Evolutionary conservation across 225 moss, liverwort and hornwort species (phyloP).

Genomic region (Pseudisothecium myosuroides): DNA sequence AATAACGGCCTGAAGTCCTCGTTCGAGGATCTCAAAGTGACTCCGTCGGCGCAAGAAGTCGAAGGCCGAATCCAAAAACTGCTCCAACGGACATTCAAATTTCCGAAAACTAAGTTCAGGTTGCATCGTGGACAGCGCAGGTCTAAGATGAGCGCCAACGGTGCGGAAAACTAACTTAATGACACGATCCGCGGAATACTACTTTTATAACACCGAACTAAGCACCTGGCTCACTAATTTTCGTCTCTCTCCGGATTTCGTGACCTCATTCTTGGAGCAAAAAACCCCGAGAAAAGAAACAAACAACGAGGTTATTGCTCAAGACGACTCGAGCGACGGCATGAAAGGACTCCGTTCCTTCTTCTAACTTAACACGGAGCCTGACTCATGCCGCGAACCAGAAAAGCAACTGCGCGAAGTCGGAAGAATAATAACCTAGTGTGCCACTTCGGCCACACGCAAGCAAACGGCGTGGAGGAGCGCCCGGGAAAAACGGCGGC

Average conservation of each 20-base stretch:
- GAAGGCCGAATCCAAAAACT: neutral
- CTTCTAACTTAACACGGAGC: neutral
- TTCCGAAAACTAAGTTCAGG: neutral
- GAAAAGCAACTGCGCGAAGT: neutral
- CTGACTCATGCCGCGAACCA: neutral
- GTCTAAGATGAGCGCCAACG: neutral
- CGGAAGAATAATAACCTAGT: neutral
- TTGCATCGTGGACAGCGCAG: neutral
- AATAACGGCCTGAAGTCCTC: neutral
- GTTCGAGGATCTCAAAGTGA: neutral
- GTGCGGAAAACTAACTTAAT: neutral
- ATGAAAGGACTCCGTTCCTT: neutral
- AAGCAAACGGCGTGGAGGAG: neutral
- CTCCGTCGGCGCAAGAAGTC: neutral
- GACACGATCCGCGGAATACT: neutral
- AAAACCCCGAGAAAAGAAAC: neutral
- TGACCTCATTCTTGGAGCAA: neutral
- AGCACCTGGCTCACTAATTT: neutral
- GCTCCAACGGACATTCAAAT: neutral
- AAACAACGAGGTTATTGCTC: neutral
- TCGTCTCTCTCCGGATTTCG: neutral
- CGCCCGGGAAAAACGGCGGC: neutral
- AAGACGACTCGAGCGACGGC: neutral
- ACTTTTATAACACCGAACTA: neutral
- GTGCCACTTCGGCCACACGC: neutral